These are phyloP conservation scores for Xylaria sp. DNA, from an alignment of 2,329 filamentous ascomycete genomes.

Conservation along the genomic window DNA sequence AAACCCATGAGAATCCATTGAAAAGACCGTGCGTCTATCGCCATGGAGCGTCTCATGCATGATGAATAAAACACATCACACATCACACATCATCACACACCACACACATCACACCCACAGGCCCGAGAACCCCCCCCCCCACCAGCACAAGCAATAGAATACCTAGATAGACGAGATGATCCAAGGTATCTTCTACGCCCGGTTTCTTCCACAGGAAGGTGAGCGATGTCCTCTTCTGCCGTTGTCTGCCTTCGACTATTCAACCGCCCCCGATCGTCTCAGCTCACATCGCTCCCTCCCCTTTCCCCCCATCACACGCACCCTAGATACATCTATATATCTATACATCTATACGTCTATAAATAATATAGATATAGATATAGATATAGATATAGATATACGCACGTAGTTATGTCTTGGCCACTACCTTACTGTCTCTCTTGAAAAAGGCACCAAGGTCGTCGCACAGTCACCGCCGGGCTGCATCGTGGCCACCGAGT, in stretches of 20 bases:
- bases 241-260: too few species aligned
- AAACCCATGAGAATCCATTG: not conserved
- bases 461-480: conserved; percentile 67
- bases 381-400: not conserved
- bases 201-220: conserved; percentile 72
- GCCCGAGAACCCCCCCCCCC: too few species aligned
- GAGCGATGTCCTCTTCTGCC: not conserved
- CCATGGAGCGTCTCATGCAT: conserved; percentile 7
- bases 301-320: too few species aligned
- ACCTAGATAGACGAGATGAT: conserved; percentile 56
- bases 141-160: too few species aligned
- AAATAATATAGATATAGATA: too few species aligned
- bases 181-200: conserved; percentile 72
- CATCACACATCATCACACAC: not conserved
- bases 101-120: not conserved
- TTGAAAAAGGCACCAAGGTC: conserved; percentile 58
- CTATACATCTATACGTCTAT: too few species aligned
- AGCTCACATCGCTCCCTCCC: too few species aligned
- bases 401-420: not conserved
- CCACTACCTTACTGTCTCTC: not conserved
- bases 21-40: not conserved
- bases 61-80: not conserved
- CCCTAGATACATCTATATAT: too few species aligned
- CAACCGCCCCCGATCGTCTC: too few species aligned
- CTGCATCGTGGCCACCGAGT: conserved; percentile 59